These are phyloP conservation scores for Dipteronia sinensis DNA, from an alignment of 345 rosid species.

Conservation along the genomic window DNA sequence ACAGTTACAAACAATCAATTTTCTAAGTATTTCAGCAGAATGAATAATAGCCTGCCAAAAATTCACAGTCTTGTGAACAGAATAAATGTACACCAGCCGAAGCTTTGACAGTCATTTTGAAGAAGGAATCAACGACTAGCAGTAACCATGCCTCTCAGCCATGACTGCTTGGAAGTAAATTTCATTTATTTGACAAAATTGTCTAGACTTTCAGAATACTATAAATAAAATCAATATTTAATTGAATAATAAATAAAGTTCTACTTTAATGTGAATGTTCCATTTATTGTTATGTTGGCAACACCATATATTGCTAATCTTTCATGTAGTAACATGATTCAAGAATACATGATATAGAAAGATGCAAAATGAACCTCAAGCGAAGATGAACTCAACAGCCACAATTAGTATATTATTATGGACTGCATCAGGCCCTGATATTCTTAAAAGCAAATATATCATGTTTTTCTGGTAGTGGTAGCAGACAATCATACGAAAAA, in stretches of 20 bases:
- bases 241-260: background rate
- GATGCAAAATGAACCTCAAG: background rate
- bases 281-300: background rate
- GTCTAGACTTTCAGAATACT: background rate
- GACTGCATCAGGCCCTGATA: background rate
- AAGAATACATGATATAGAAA: background rate
- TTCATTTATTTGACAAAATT: background rate
- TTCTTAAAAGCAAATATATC: background rate
- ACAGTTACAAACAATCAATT: background rate
- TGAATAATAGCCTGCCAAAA: background rate
- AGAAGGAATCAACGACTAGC: background rate
- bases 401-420: background rate
- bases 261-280: background rate
- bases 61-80: background rate
- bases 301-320: constrained; percentile 5
- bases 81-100: background rate
- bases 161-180: background rate
- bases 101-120: background rate
- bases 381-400: background rate
- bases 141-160: background rate
- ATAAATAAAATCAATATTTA: background rate
- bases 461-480: background rate
- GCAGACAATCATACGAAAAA: background rate
- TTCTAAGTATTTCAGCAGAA: background rate
- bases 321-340: background rate